A percentile compares a stretch with the other conserved stretches of the same genome.
These are phyloP conservation scores for Dictyostelium capitatum DNA, from an alignment of 78 protist species.

Conservation along the genomic window DNA sequence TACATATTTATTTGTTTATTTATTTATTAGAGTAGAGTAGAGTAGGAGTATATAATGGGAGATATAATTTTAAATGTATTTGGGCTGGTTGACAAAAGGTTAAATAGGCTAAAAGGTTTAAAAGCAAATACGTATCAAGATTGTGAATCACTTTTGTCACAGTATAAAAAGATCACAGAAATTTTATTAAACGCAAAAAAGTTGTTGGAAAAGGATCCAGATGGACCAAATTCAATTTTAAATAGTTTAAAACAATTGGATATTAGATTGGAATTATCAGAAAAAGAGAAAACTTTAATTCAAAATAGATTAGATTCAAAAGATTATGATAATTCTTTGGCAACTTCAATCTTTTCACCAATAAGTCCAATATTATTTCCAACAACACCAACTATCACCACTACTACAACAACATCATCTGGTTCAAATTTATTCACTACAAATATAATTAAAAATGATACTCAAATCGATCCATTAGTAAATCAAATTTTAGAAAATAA, in stretches of 20 bases:
- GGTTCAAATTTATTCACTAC: background rate
- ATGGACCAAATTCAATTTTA: background rate
- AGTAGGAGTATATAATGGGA: background rate
- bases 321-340: conserved; percentile 17
- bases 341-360: background rate
- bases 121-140: background rate
- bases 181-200: conserved; percentile 65
- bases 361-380: background rate
- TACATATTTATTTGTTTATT: background rate
- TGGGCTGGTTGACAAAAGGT: conserved; percentile 69
- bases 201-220: conserved; percentile 25
- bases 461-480: conserved; percentile 22
- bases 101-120: conserved; percentile 57
- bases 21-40: background rate
- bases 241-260: conserved; percentile 31
- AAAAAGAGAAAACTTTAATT: background rate
- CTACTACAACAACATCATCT: background rate
- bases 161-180: conserved; percentile 57
- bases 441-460: conserved; percentile 23
- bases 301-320: background rate
- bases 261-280: conserved; percentile 27
- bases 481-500: conserved; percentile 23
- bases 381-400: background rate
- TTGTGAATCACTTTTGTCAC: background rate
- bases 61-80: conserved; percentile 60